Evolutionary conservation across 2,329 filamentous ascomycete genomes (phyloP), one percentile per base, ranked within the genome.

Genomic region (Fusarium incarnatum): DNA sequence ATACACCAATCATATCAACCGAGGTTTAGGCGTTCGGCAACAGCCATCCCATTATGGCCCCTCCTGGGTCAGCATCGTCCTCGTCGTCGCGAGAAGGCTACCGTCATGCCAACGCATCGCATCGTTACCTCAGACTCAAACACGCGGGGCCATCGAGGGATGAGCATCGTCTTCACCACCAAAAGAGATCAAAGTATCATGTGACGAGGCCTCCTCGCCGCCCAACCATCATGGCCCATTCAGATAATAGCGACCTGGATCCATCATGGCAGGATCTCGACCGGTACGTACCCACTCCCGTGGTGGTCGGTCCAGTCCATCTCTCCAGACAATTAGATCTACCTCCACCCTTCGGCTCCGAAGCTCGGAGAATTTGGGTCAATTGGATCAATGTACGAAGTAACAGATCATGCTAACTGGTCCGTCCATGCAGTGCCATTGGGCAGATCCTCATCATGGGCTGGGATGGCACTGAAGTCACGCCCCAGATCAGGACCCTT

Each of bases 391-490:
- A 50, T 45, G 41, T 37, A 11, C 58, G n/a, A 47, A 48, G 44
- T 25, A 32, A 53, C 27, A 25, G n/a, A 28, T 60, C 32, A 40
- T 63, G 61, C 66, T 81, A 68, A 75, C 58, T 60, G 37, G 53
- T 77, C 78, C 72, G 40, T 49, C 78, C 77, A 74, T 72, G 65
- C 76, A 90, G 88, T 85, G 87, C 88, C 66, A 89, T 93, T 83
- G 91, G 92, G 66, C 91, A 94, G 84, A 87, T 91, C 83, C 85
- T 94, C 79, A 91, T 92, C 79, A 93, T 94, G 90, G 92, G 92
- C 79, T 97, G 93, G 85, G 92, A 96, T 84, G 93, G 93, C 66
- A 93, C 91, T 58, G 88, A 92, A 78, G 90, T 96, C 56, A 95
- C 92, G 27, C 92, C 92, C 65, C 92, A 94, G 80, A 94, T 96